Conservation (phyloP, 148 eudicot genomes). For the Salicornia ramosissima region DNA sequence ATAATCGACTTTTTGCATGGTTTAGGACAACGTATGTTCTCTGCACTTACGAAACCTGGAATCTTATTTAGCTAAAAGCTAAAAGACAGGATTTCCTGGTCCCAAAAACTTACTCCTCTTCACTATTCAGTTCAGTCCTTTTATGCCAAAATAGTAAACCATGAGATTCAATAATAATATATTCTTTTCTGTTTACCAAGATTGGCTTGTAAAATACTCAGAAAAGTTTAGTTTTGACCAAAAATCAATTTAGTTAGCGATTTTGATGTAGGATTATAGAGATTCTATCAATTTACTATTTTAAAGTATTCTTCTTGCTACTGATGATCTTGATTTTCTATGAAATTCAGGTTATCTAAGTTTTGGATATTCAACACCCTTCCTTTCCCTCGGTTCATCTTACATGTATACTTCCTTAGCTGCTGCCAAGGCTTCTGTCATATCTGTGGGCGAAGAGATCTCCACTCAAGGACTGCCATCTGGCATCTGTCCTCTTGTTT, state of each 20-base stretch:
- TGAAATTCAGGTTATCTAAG: constrained; percentile 69
- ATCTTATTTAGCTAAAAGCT: not conserved
- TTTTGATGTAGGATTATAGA: not conserved
- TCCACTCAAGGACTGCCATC: constrained; percentile 79
- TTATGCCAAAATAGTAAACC: not conserved
- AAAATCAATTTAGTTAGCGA: not conserved
- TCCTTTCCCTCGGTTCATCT: constrained; percentile 85
- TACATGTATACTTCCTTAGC: constrained; percentile 97
- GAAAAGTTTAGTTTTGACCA: not conserved
- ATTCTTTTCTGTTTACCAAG: not conserved
- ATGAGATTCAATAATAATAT: not conserved
- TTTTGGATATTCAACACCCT: constrained; percentile 92
- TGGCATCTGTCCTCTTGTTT: constrained; percentile 84
- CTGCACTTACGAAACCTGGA: not conserved
- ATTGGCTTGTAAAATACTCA: not conserved
- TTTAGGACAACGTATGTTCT: constrained; percentile 78
- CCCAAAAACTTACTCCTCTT: not conserved
- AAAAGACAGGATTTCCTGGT: not conserved
- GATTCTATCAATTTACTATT: not conserved
- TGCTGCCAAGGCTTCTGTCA: constrained; percentile 90
- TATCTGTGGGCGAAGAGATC: constrained; percentile 95
- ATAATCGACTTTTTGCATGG: constrained; percentile 81
- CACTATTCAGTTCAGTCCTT: not conserved
- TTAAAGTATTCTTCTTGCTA: not conserved
- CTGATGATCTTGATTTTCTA: constrained; percentile 10